phyloP scores from a whole-genome alignment of 202 grass and related monocot species.

The Zoysia matrella region DNA sequence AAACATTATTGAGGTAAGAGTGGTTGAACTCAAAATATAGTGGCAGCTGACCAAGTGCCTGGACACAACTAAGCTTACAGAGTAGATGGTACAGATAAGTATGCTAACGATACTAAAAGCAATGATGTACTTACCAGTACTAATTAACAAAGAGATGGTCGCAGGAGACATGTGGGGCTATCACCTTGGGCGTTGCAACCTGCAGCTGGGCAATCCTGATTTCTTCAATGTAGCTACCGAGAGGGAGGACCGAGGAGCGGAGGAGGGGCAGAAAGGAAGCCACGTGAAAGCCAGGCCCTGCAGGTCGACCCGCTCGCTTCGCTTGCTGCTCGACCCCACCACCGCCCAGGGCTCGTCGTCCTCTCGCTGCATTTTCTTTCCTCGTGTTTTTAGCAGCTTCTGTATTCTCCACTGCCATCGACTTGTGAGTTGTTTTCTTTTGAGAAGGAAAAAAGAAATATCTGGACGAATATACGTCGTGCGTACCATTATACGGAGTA shows the following conservation, averaged over 20 bases:
- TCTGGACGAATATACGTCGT: not conserved
- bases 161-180: constrained; percentile 43
- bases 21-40: not conserved
- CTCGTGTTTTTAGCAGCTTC: constrained; percentile 19
- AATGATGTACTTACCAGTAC: constrained; percentile 21
- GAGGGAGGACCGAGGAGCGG: no score
- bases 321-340: constrained; percentile 14
- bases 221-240: not conserved
- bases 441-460: not conserved
- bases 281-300: not conserved
- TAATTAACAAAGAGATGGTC: constrained; percentile 45
- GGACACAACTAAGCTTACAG: constrained; percentile 12
- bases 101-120: constrained; percentile 24
- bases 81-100: constrained; percentile 26
- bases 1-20: not conserved
- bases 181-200: constrained; percentile 42
- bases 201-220: constrained; percentile 26
- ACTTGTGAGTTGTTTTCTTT: constrained; percentile 22
- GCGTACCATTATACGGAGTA: constrained; percentile 18
- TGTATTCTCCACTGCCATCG: constrained; percentile 33
- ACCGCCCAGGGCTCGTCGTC: constrained; percentile 1
- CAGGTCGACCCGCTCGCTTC: not conserved
- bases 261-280: no score
- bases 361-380: constrained; percentile 29
- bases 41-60: constrained; percentile 18